phyloP scores from a whole-genome alignment of 345 rosid genomes.

The Eucalyptus camaldulensis region DNA sequence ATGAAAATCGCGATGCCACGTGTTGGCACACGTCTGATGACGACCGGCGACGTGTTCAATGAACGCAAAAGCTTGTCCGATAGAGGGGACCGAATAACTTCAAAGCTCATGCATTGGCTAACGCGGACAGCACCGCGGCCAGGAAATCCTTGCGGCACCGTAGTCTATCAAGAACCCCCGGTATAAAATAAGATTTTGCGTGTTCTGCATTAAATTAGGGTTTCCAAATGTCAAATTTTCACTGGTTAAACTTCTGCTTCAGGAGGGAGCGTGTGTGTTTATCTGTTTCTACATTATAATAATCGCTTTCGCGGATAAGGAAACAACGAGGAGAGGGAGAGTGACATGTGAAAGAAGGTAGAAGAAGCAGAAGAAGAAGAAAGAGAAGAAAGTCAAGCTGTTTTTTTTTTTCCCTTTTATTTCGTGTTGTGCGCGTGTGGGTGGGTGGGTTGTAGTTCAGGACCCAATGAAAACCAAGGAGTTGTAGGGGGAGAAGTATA shows the following conservation, averaged over 20 bases:
- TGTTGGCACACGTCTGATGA: neutral
- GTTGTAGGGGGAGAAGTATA: neutral
- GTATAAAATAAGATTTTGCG: neutral
- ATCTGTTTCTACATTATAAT: neutral
- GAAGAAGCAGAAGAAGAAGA: neutral
- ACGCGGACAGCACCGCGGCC: neutral
- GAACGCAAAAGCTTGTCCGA: neutral
- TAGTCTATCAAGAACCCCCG: neutral
- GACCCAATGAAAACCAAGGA: neutral
- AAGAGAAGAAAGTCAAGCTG: neutral
- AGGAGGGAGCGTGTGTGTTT: neutral
- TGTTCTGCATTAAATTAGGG: neutral
- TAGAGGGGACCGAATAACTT: neutral
- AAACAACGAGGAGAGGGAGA: neutral
- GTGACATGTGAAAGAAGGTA: neutral
- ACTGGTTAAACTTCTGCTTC: neutral
- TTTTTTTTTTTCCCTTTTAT: too few relatives aligned
- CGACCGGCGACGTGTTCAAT: neutral
- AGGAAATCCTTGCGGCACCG: neutral
- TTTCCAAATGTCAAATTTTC: neutral
- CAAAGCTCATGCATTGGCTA: neutral
- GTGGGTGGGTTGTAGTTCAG: neutral
- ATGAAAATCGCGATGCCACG: neutral
- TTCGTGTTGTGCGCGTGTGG: neutral
- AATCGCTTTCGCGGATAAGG: neutral